Percentiles rank a stretch among this genome's conserved stretches.
These are phyloP conservation scores for Rhodotorula sp. DNA, from an alignment of 1,284 basidiomycete species.

Conservation along the genomic window DNA sequence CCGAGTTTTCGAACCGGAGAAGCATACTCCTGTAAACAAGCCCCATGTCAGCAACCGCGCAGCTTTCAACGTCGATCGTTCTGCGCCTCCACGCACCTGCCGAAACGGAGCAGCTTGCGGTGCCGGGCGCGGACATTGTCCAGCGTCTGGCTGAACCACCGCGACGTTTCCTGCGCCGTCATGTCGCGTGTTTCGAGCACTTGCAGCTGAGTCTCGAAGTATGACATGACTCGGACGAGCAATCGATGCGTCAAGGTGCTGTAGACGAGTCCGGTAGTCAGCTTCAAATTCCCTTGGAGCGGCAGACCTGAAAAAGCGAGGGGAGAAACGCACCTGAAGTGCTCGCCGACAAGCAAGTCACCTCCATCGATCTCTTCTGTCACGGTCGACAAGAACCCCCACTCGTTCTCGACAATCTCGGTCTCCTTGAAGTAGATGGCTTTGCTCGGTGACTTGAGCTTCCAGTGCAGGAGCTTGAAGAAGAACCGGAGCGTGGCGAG, in stretches of 20 bases:
- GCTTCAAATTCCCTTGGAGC: not conserved
- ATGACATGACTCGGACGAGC: slow-evolving; percentile 84
- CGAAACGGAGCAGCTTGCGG: slow-evolving; percentile 89
- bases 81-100: slow-evolving; percentile 61
- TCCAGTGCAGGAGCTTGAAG: slow-evolving; percentile 92
- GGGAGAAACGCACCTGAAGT: slow-evolving; percentile 66
- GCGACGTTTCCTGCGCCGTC: slow-evolving; percentile 75
- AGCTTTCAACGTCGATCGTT: not conserved
- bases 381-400: slow-evolving; percentile 92
- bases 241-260: slow-evolving; percentile 83
- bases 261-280: not conserved
- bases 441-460: slow-evolving; percentile 87
- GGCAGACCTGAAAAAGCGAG: slow-evolving; percentile 1
- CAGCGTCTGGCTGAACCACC: slow-evolving; percentile 89
- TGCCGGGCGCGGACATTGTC: slow-evolving; percentile 90
- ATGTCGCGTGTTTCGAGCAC: slow-evolving; percentile 60
- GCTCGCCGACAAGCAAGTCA: slow-evolving; percentile 87
- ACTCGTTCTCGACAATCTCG: slow-evolving; percentile 92
- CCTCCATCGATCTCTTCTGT: slow-evolving; percentile 85
- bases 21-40: slow-evolving; percentile 48
- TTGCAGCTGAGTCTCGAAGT: slow-evolving; percentile 89
- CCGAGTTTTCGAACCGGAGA: slow-evolving; percentile 89
- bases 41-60: not conserved
- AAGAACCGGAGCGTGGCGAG: slow-evolving; percentile 84
- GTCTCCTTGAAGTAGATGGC: slow-evolving; percentile 97